phyloP scores from a whole-genome alignment of 2,329 filamentous ascomycete species.

The Incumbomyces delicatus region DNA sequence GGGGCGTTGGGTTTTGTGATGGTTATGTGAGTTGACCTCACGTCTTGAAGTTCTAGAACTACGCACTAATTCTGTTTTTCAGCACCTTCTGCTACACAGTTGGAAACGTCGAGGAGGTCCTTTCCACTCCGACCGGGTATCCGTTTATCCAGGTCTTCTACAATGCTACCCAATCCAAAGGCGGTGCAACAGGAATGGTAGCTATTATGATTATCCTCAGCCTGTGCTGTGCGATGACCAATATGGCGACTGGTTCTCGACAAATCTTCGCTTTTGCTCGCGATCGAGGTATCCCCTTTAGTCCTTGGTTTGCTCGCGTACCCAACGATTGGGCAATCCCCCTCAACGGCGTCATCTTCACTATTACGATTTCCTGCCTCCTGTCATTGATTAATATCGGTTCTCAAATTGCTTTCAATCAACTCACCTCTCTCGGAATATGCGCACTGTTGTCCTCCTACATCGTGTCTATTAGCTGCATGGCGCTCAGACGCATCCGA shows the following conservation, averaged over 20 bases:
- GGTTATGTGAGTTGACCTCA: slow-evolving; percentile 22
- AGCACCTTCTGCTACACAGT: slow-evolving; percentile 27
- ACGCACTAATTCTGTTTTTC: no score
- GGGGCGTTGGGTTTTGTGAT: slow-evolving; percentile 30
- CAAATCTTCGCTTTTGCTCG: slow-evolving; percentile 34
- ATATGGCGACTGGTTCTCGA: slow-evolving; percentile 29
- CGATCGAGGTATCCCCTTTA: slow-evolving; percentile 31
- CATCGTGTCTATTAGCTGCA: slow-evolving; percentile 28
- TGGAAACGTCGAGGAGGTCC: slow-evolving; percentile 26
- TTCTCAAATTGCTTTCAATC: slow-evolving; percentile 31
- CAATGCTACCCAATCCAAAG: slow-evolving; percentile 24
- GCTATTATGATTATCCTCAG: slow-evolving; percentile 26
- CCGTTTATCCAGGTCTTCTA: slow-evolving; percentile 31
- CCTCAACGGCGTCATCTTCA: slow-evolving; percentile 28
- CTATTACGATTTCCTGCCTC: slow-evolving; percentile 36
- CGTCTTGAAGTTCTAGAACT: no score
- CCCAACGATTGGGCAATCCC: slow-evolving; percentile 1
- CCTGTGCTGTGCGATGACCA: slow-evolving; percentile 25
- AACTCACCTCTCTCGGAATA: slow-evolving; percentile 31
- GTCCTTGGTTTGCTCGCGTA: slow-evolving; percentile 18
- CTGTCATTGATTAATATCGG: slow-evolving; percentile 29
- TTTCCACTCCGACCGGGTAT: slow-evolving; percentile 26
- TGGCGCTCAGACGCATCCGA: slow-evolving; percentile 28
- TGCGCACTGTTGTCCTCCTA: slow-evolving; percentile 33
- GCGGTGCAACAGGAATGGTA: slow-evolving; percentile 26